These are phyloP conservation scores for Dysphania ambrosioides DNA, from an alignment of 148 eudicot species.

Conservation along the genomic window DNA sequence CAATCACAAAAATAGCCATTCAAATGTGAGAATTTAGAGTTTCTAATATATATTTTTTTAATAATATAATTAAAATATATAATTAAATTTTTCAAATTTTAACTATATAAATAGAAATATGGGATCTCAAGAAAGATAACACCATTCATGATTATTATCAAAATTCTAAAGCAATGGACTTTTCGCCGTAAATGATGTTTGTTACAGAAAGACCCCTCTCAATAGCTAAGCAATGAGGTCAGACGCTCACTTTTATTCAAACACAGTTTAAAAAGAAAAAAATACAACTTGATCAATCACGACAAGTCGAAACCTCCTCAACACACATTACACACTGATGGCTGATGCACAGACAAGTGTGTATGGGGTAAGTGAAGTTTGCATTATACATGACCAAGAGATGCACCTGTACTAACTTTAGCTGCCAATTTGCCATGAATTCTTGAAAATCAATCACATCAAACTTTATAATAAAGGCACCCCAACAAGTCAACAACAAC, in stretches of 20 bases:
- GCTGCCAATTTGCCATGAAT: not conserved
- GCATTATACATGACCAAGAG: not conserved
- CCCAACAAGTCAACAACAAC: too few relatives aligned
- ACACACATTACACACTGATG: too few relatives aligned
- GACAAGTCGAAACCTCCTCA: not conserved
- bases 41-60: too few relatives aligned
- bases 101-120: too few relatives aligned
- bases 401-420: not conserved
- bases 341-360: not conserved
- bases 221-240: slow-evolving; percentile 16
- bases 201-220: not conserved
- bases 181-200: not conserved
- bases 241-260: not conserved
- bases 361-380: not conserved
- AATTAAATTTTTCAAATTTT: too few relatives aligned
- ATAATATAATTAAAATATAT: too few relatives aligned
- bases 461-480: not conserved
- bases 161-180: not conserved
- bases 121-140: too few relatives aligned
- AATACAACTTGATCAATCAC: not conserved
- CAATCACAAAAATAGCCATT: too few relatives aligned
- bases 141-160: too few relatives aligned
- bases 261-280: too few relatives aligned
- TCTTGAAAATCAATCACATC: not conserved
- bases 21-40: too few relatives aligned